Conservation (phyloP, 495 filamentous ascomycete species). For the Aspergillus leporis region DNA sequence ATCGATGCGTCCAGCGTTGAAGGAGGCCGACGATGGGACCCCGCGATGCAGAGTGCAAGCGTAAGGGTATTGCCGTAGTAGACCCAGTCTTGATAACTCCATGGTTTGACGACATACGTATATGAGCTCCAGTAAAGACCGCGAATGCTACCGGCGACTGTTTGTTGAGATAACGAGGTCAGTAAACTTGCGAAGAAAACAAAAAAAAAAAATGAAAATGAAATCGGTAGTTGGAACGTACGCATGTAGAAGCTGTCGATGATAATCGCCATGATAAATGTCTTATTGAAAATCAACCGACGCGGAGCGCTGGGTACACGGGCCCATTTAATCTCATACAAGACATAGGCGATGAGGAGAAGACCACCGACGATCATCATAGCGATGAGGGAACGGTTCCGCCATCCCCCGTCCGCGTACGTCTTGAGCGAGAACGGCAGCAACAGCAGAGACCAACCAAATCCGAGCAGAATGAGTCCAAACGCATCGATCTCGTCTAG, state of each 20-base stretch:
- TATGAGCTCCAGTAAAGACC: slow-evolving; percentile 16
- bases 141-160: slow-evolving; percentile 11
- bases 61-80: slow-evolving; percentile 10
- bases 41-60: slow-evolving; percentile 9
- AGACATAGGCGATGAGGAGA: slow-evolving; percentile 10
- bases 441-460: slow-evolving; percentile 57
- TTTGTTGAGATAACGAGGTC: no score
- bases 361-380: slow-evolving; percentile 15
- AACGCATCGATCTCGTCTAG: slow-evolving; percentile 14
- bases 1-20: slow-evolving; percentile 17
- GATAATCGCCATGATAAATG: slow-evolving; percentile 12
- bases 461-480: slow-evolving; percentile 54
- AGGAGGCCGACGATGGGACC: slow-evolving; percentile 11
- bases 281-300: slow-evolving; percentile 15
- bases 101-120: slow-evolving; percentile 17
- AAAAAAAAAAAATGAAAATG: background rate
- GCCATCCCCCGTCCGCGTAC: slow-evolving; percentile 28
- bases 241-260: slow-evolving; percentile 16
- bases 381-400: slow-evolving; percentile 16
- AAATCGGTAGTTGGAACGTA: background rate
- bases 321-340: slow-evolving; percentile 10
- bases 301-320: slow-evolving; percentile 4
- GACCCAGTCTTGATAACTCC: slow-evolving; percentile 17
- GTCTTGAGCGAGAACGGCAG: slow-evolving; percentile 54
- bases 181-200: background rate